These are phyloP conservation scores for Penicillium sp. DNA, from an alignment of 2,329 filamentous ascomycete genomes.

Conservation along the genomic window DNA sequence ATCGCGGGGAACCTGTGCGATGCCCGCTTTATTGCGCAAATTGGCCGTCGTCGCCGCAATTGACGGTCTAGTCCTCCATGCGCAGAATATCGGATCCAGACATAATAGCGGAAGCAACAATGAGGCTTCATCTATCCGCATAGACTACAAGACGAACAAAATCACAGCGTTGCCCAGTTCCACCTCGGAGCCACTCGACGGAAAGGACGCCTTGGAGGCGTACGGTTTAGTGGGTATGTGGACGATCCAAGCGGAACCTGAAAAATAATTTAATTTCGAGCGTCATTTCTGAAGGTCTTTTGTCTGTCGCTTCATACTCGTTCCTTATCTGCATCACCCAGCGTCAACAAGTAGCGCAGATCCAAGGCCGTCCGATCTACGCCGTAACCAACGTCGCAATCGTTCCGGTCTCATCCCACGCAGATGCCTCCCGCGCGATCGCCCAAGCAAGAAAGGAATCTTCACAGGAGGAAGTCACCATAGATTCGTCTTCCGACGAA, in stretches of 20 bases:
- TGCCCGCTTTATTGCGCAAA: conserved; percentile 78
- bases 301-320: conserved; percentile 75
- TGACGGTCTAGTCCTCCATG: conserved; percentile 80
- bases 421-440: conserved; percentile 72
- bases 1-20: conserved; percentile 36
- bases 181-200: conserved; percentile 27
- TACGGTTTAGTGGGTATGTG: conserved; percentile 58
- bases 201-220: conserved; percentile 45
- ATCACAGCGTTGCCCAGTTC: conserved; percentile 49
- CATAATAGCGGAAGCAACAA: conserved; percentile 49
- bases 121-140: conserved; percentile 60
- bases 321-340: conserved; percentile 86
- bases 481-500: conserved; percentile 29
- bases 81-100: conserved; percentile 50
- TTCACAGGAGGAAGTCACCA: conserved; percentile 40
- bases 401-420: conserved; percentile 78
- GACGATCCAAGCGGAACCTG: not conserved
- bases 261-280: conserved; percentile 1
- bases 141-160: conserved; percentile 65
- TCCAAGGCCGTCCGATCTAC: conserved; percentile 79
- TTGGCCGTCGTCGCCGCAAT: conserved; percentile 75
- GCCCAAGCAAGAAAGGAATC: conserved; percentile 55
- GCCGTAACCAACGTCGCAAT: conserved; percentile 84
- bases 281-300: conserved; percentile 61
- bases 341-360: conserved; percentile 83